Conservation (phyloP, 148 eudicot genomes). For the Limonium bicolor region DNA sequence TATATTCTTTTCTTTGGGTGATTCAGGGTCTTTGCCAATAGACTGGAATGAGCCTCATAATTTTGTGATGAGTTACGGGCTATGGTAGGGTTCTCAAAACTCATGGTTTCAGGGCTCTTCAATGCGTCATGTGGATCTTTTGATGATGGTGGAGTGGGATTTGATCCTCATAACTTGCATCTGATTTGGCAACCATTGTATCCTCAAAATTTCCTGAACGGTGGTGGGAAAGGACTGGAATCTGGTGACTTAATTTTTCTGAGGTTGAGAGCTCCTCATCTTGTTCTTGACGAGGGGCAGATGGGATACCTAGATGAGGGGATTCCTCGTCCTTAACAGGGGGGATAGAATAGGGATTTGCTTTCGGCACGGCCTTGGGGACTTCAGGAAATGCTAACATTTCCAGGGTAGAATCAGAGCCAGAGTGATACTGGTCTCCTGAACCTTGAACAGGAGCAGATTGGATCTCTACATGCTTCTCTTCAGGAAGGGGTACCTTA, state of each 20-base stretch:
- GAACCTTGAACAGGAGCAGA: conserved; percentile 21
- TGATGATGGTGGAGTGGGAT: conserved; percentile 7
- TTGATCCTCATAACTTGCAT: conserved; percentile 9
- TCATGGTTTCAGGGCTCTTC: no score
- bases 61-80: no score
- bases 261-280: conserved; percentile 16
- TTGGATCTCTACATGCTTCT: conserved; percentile 32
- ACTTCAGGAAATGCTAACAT: conserved; percentile 64
- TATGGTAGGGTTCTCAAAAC: no score
- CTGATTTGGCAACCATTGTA: no score
- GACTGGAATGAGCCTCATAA: no score
- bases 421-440: conserved; percentile 27
- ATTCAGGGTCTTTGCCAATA: conserved; percentile 7
- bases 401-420: conserved; percentile 45
- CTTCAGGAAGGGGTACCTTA: conserved; percentile 50
- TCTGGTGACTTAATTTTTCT: conserved; percentile 11
- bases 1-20: conserved; percentile 19
- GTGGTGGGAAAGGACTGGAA: no score
- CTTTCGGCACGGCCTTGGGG: conserved; percentile 40
- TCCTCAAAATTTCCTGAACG: no score
- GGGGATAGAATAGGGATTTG: conserved; percentile 16
- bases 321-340: conserved; percentile 24
- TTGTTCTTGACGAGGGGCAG: conserved; percentile 31
- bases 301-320: conserved; percentile 29
- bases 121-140: conserved; percentile 13